Base-by-base conservation (phyloP, 1,139 yeast species). In the Scheffersomyces parashehatae region DNA sequence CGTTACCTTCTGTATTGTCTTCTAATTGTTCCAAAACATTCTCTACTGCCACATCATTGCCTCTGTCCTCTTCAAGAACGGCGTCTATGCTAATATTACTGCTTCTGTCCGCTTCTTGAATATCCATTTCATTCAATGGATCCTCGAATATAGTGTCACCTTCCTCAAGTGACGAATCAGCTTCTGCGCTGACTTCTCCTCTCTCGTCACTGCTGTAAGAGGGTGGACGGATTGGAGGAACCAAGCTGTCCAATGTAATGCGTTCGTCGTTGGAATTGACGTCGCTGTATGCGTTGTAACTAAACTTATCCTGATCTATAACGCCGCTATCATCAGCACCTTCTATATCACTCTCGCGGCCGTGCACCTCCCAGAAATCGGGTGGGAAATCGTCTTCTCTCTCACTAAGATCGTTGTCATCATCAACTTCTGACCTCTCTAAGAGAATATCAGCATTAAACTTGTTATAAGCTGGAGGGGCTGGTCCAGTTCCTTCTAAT, bases 381-480 rank as follows among this genome's bases (percentile, higher is more conserved):
- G 85, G 85, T 1, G 83, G 83, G 47, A 79, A 79, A 50, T 77
- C 82, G 41, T 69, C 65, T 36, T 70, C 77, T 41, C 82, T 55
- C 33, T 73, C 74, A 45, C 69, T 66, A 32, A 75, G 53, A 42
- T 77, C 83, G 43, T 60, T 62, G 20, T 67, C 72, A 10, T 76
- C 79, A 52, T 77, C 84, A 14, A 75, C 65, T 55, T 79, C 84
- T 24, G 81, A 75, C 41, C 83, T 60, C 50, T 78, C 85, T 26
- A 80, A 62, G 39, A 80, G 57, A 11, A 80, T 77, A 58, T 80
- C 85, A 14, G 71, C 64, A 50, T 79, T 79, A 54, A 75, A 80
- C 49, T 76, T 77, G 44, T 75, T 75, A 58, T 80, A 80, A 26
- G 79, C 75, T 8, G 85, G 85, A 2, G 85, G 85, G n/a, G 84